phyloP scores from a whole-genome alignment of 2,329 filamentous ascomycete species.

The Xylaria sp. region DNA sequence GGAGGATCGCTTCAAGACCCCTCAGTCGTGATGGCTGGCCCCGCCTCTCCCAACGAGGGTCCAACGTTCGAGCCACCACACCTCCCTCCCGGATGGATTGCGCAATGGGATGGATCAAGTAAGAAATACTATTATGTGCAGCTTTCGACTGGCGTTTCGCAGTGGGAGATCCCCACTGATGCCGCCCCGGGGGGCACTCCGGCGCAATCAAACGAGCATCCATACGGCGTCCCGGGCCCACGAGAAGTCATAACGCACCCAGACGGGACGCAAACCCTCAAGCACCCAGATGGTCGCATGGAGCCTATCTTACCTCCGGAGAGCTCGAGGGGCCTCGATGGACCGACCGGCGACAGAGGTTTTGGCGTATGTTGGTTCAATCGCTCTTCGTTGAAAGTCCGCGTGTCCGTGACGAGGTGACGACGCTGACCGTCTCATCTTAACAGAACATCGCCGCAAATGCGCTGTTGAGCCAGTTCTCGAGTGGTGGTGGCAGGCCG shows the following conservation, averaged over 20 bases:
- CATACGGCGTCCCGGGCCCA: slow-evolving; percentile 65
- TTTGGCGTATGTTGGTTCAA: slow-evolving; percentile 66
- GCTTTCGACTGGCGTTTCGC: slow-evolving; percentile 75
- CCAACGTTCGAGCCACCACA: slow-evolving; percentile 67
- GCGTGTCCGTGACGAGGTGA: slow-evolving; percentile 36
- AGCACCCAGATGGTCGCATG: slow-evolving; percentile 68
- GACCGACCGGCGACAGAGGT: slow-evolving; percentile 67
- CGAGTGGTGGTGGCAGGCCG: slow-evolving; percentile 57
- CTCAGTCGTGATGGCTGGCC: slow-evolving; percentile 62
- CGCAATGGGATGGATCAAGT: slow-evolving; percentile 73
- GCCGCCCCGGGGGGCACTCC: slow-evolving; percentile 71
- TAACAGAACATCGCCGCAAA: slow-evolving; percentile 69
- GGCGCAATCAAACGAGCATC: slow-evolving; percentile 65
- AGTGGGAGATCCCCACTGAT: slow-evolving; percentile 77
- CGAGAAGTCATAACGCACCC: slow-evolving; percentile 69
- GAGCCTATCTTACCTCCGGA: slow-evolving; percentile 66
- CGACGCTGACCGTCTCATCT: slow-evolving; percentile 40
- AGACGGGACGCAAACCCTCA: slow-evolving; percentile 70
- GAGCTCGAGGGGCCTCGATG: slow-evolving; percentile 60
- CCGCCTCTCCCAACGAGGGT: slow-evolving; percentile 67
- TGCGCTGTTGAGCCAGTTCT: slow-evolving; percentile 59
- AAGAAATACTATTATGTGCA: slow-evolving; percentile 78
- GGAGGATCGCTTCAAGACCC: slow-evolving; percentile 34
- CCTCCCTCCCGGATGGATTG: slow-evolving; percentile 74
- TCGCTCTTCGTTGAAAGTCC: slow-evolving; percentile 24